Evolutionary conservation across 495 filamentous ascomycete genomes (phyloP).

Genomic region (Penicillium riverlandense): DNA sequence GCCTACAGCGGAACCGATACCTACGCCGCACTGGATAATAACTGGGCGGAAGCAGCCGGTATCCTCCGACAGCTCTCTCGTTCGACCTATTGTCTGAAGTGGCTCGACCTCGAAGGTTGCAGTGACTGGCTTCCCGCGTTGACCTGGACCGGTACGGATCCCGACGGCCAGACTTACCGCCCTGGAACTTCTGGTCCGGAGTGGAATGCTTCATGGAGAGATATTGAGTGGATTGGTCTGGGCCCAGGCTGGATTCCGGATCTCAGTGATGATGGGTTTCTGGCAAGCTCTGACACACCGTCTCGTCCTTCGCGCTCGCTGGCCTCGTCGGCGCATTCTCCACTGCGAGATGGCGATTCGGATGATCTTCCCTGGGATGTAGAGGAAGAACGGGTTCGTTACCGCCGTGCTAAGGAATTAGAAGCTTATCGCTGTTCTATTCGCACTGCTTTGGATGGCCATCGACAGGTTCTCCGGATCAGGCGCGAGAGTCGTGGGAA

Average conservation of each 20-base stretch:
- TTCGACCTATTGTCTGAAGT: conserved; percentile 63
- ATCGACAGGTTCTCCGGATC: conserved; percentile 17
- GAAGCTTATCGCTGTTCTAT: conserved; percentile 16
- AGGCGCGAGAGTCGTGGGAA: conserved; percentile 27
- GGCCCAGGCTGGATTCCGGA: conserved; percentile 43
- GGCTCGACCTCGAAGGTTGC: conserved; percentile 77
- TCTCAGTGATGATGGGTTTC: conserved; percentile 7
- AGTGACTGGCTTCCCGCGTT: conserved; percentile 61
- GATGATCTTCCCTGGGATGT: conserved; percentile 23
- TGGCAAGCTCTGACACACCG: background rate
- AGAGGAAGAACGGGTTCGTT: conserved; percentile 23
- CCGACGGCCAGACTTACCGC: conserved; percentile 17
- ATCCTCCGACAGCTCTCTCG: conserved; percentile 63
- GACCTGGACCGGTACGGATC: conserved; percentile 30
- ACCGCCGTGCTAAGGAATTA: conserved; percentile 18
- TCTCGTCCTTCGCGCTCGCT: conserved; percentile 6
- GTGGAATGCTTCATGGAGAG: conserved; percentile 45
- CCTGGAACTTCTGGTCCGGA: conserved; percentile 30
- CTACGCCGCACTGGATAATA: conserved; percentile 59
- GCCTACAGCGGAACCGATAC: conserved; percentile 55
- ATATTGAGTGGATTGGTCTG: conserved; percentile 40
- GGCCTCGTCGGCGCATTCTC: conserved; percentile 11
- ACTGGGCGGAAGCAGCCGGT: conserved; percentile 63
- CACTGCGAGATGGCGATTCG: background rate
- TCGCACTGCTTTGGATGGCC: conserved; percentile 15